Evolutionary conservation across 306 rosid genomes (phyloP).

Genomic region (Sicyos edulis): DNA sequence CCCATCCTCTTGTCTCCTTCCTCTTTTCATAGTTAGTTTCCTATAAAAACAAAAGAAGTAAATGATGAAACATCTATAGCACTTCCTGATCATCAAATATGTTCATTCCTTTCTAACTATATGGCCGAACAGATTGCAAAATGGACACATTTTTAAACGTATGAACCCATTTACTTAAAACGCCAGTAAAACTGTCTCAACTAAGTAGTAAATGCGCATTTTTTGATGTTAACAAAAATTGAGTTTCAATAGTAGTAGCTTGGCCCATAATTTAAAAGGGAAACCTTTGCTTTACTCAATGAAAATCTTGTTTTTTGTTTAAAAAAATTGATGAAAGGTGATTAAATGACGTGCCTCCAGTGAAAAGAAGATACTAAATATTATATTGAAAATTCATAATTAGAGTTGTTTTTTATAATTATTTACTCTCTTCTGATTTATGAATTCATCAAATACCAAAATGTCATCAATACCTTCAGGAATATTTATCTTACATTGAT

Average conservation of each 20-base stretch:
- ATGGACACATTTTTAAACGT: background rate
- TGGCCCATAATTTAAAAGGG: background rate
- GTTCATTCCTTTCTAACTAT: conserved; percentile 7
- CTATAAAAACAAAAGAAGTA: background rate
- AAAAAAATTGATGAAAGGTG: background rate
- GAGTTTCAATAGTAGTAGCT: conserved; percentile 2
- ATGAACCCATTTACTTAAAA: background rate
- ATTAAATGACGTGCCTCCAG: background rate
- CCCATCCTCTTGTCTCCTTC: too few species aligned
- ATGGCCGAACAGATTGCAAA: background rate
- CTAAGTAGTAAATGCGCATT: background rate
- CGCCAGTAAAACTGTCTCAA: conserved; percentile 1
- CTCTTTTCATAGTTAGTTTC: too few species aligned
- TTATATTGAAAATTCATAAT: background rate
- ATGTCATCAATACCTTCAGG: conserved; percentile 18
- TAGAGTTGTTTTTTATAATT: background rate
- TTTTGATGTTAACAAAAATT: background rate
- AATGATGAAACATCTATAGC: background rate
- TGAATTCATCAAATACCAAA: conserved; percentile 11
- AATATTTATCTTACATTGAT: background rate
- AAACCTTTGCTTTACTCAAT: background rate
- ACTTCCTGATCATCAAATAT: background rate
- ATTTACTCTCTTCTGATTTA: background rate
- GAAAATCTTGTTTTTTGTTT: too few species aligned
- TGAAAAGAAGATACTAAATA: background rate